Evolutionary conservation across 1,139 yeast genomes (phyloP).

Genomic region (Kodamaea anthophila): DNA sequence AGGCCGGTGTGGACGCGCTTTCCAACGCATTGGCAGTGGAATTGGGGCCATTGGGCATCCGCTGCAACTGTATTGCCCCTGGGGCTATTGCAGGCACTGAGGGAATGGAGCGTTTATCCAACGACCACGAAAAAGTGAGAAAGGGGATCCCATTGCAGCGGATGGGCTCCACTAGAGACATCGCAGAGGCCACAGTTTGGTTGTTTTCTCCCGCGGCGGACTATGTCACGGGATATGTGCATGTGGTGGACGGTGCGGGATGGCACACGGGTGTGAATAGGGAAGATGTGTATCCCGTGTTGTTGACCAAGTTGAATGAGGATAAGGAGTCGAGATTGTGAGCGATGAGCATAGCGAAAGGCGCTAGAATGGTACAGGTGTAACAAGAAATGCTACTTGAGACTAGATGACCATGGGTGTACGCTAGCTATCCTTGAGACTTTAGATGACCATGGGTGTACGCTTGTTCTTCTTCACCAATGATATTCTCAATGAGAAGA

Average conservation of each 20-base stretch:
- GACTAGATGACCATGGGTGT: too few species aligned
- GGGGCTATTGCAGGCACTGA: constrained; percentile 82
- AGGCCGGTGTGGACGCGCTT: constrained; percentile 91
- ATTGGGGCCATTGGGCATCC: constrained; percentile 79
- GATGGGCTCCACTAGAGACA: constrained; percentile 68
- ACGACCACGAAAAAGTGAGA: constrained; percentile 29
- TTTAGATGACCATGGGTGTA: too few species aligned
- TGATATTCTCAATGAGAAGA: too few species aligned
- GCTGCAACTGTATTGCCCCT: constrained; percentile 81
- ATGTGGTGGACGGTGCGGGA: constrained; percentile 84
- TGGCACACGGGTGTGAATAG: constrained; percentile 69
- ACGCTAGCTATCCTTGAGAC: too few species aligned
- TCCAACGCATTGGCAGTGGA: constrained; percentile 81
- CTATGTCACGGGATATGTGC: constrained; percentile 74
- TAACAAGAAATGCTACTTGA: too few species aligned
- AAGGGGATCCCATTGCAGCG: constrained; percentile 66
- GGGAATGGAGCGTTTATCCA: constrained; percentile 57
- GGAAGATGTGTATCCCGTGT: constrained; percentile 28
- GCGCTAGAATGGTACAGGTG: too few species aligned
- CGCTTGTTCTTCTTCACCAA: too few species aligned
- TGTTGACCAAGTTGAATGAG: constrained; percentile 14
- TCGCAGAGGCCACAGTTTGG: constrained; percentile 84
- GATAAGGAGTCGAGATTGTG: constrained; percentile 10
- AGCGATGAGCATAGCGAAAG: background rate
- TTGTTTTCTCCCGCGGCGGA: constrained; percentile 77